Base-by-base conservation (phyloP, 2,329 filamentous ascomycete species). In the Sporothrix dimorphospora region DNA sequence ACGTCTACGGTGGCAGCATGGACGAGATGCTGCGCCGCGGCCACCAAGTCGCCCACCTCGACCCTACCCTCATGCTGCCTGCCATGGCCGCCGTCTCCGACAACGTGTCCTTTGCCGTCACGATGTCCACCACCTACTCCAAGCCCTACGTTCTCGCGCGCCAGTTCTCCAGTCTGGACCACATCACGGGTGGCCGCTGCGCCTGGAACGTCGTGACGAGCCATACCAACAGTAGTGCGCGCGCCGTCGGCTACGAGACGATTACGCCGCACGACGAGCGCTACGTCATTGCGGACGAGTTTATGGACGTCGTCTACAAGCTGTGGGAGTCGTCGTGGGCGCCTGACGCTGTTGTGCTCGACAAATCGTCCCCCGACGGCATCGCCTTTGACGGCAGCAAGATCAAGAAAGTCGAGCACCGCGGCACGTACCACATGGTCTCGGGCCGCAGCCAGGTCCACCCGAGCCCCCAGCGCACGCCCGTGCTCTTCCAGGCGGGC, bases 401-500 rank as follows among this genome's bases (percentile, higher is more conserved):
- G 11, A 47, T 73, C 24, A 16, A n/a, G 12, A 69, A 47, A 9
- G 69, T 73, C 45, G 55, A 72, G 49, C 70, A 72, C 67, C 30
- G 69, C 27, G 71, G 72, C 63, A 70, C 66, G 55, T 65, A 73
- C 68, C 61, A 65, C 51, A 49, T 38, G 27, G 34, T 70, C 55
- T 65, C 59, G 57, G 61, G 59, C 16, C 57, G 38, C 34, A 51
- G 40, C 55, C 21, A 34, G 45, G 34, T 67, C 9, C 67, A 73
- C 24, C 74, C 74, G 6, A 69, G 66, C n/a, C 69, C 67, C 3
- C 73, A 74, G 70, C 73, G 73, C 6, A 76, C 76, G 16, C 76
- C 76, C 1, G 72, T 77, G 1, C 65, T 77, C 55, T 77, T 78
- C 66, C 76, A 77, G 71, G 76, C 76, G 4, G 76, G 76, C 21